Percentiles rank a stretch among this genome's conserved stretches.
Evolutionary conservation across 2,329 filamentous ascomycete species (phyloP).

Genomic region (Aphanoascus verrucosus): DNA sequence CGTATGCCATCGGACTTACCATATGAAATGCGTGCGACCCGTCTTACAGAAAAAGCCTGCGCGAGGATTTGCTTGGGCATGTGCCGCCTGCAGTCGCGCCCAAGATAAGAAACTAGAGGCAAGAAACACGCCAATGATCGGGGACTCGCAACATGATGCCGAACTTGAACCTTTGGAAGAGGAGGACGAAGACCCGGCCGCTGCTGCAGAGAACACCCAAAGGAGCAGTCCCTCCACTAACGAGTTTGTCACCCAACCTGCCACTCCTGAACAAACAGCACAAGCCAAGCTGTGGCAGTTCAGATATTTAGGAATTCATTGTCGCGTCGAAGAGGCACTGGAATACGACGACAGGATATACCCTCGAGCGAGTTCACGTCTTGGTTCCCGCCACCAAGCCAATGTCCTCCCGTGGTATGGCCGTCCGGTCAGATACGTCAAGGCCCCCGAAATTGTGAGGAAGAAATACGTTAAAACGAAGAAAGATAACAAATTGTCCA

Average conservation of each 20-base stretch:
- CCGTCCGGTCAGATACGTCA: slow-evolving; percentile 78
- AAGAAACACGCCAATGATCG: slow-evolving; percentile 66
- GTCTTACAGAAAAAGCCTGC: slow-evolving; percentile 91
- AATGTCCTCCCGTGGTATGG: slow-evolving; percentile 77
- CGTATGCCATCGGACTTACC: slow-evolving; percentile 87
- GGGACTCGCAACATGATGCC: slow-evolving; percentile 42
- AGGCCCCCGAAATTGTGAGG: slow-evolving; percentile 74
- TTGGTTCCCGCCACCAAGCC: slow-evolving; percentile 86
- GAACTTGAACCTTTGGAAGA: slow-evolving; percentile 61
- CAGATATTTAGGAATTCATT: slow-evolving; percentile 90
- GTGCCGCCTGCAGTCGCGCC: slow-evolving; percentile 88
- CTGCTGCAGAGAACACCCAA: slow-evolving; percentile 40
- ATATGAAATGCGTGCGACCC: slow-evolving; percentile 95
- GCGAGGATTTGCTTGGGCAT: slow-evolving; percentile 95
- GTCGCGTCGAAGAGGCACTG: slow-evolving; percentile 84
- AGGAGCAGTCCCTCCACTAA: slow-evolving; percentile 35
- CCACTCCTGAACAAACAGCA: slow-evolving; percentile 77
- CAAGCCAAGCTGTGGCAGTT: slow-evolving; percentile 94
- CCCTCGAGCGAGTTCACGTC: slow-evolving; percentile 80
- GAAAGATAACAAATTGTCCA: slow-evolving; percentile 65
- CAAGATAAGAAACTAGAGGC: slow-evolving; percentile 88
- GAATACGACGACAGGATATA: slow-evolving; percentile 98
- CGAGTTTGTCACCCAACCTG: slow-evolving; percentile 46
- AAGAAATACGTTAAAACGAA: slow-evolving; percentile 61
- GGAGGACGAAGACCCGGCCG: slow-evolving; percentile 67